Percentiles rank a stretch among this genome's conserved stretches.
Evolutionary conservation across 129 eudicot genomes (phyloP).

Genomic region (Ambrosia artemisiifolia): DNA sequence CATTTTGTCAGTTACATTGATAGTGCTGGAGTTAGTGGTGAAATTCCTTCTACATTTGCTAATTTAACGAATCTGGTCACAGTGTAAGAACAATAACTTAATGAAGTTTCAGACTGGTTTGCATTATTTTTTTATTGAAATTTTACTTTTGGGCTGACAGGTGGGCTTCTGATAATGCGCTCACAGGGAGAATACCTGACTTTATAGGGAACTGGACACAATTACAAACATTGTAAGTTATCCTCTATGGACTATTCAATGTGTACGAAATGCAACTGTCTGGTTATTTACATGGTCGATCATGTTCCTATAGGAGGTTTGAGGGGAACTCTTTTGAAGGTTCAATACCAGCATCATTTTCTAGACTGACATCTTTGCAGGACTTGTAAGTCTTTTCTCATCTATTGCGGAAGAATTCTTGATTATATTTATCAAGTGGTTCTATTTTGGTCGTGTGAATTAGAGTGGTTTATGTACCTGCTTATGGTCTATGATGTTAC

Average conservation of each 20-base stretch:
- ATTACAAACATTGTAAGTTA: slow-evolving; percentile 39
- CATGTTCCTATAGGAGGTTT: slow-evolving; percentile 30
- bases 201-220: slow-evolving; percentile 66
- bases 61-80: slow-evolving; percentile 39
- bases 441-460: background rate
- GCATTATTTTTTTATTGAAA: background rate
- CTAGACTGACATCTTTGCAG: slow-evolving; percentile 45
- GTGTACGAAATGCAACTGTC: no score
- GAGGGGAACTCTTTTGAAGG: slow-evolving; percentile 47
- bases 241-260: background rate
- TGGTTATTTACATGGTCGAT: background rate
- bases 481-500: background rate
- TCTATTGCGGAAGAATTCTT: no score
- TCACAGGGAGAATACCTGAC: slow-evolving; percentile 65
- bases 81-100: slow-evolving; percentile 46
- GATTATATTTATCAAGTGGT: no score
- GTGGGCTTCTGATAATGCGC: slow-evolving; percentile 56
- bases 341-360: slow-evolving; percentile 60
- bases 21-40: slow-evolving; percentile 72
- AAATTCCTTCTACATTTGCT: slow-evolving; percentile 64
- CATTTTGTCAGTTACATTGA: slow-evolving; percentile 48
- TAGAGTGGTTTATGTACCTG: background rate
- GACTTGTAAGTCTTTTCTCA: slow-evolving; percentile 60
- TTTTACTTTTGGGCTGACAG: slow-evolving; percentile 27
- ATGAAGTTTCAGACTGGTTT: background rate